Evolutionary conservation across 768 basidiomycete genomes (phyloP), one percentile per base, ranked within the genome.

Genomic region (Lactifluus volemus): DNA sequence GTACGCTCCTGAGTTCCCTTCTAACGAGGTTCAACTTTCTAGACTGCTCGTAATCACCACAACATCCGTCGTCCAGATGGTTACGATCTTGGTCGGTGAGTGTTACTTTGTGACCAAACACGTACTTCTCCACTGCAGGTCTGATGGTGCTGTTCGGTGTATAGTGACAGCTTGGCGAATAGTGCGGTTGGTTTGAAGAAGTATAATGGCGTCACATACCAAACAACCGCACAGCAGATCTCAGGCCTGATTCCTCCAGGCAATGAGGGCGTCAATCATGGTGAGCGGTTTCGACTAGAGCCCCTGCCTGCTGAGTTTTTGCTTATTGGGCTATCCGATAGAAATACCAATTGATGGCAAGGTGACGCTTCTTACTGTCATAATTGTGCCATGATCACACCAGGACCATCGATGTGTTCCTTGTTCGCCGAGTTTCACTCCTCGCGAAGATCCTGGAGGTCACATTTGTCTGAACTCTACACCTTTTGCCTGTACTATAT

Each of bases 231-330:
- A 9, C 59, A 75, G 65, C 79, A 79, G 51, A 49, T 86, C 21
- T 79, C 78, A 2, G 82, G 82, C 6, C 73, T 88, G 25, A 75
- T 87, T 60, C 66, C 79, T 2, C 63, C 80, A 5, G 85, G 86
- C 5, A 70, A 74, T 25, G 51, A 68, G 0, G 82, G 84, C 3
- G 65, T 83, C n/a, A 81, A 83, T 59, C 81, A 81, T 41, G 79
- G 81, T 83, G 38, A 57, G 59, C 21, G 30, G 12, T 7, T 42
- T 3, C 25, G 25, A 25, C 25, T 25, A 25, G 25, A 25, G 29
- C 19, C 36, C 25, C 17, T 49, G 19, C 17, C 1, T 1, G 25
- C 25, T 7, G 17, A 49, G 32, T 19, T 12, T 29, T 6, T 19
- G 10, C 36, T 55, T 3, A 54, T n/a, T 19, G 15, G 25, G 34